Percentiles rank a stretch among this genome's conserved stretches.
Evolutionary conservation across 164 flowering plant species (phyloP).

Genomic region (Amborella trichopoda): DNA sequence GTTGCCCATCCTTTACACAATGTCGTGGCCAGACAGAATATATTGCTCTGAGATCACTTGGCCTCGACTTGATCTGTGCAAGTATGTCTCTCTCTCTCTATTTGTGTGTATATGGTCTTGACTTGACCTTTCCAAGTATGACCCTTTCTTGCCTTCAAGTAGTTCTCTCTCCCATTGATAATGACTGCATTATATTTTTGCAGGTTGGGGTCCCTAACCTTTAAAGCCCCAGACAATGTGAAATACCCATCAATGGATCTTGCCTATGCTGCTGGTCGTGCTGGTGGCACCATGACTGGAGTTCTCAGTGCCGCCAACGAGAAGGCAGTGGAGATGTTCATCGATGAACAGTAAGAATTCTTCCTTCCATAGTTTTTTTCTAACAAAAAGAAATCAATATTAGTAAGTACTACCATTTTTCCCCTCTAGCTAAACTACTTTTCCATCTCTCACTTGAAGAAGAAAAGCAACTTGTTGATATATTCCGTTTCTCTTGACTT

Average conservation of each 20-base stretch:
- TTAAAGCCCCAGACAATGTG: constrained; percentile 83
- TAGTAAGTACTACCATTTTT: no score
- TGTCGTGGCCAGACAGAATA: constrained; percentile 95
- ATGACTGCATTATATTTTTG: no score
- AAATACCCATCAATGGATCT: constrained; percentile 98
- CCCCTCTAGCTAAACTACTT: no score
- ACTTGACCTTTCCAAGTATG: no score
- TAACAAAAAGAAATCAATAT: no score
- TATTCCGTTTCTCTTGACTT: no score
- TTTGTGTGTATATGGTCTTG: no score
- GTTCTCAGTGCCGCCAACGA: constrained; percentile 99
- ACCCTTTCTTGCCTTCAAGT: no score
- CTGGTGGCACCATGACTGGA: constrained; percentile 99
- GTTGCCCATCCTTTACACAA: constrained; percentile 84
- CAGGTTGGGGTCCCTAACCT: constrained; percentile 88
- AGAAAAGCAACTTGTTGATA: no score
- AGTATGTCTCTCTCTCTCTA: constrained; percentile 36
- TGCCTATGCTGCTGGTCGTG: constrained; percentile 96
- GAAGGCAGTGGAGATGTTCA: constrained; percentile 95
- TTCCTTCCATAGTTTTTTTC: no score
- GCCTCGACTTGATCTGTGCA: constrained; percentile 99
- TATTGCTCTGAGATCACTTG: constrained; percentile 88
- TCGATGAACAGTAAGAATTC: constrained; percentile 65
- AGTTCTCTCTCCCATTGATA: no score
- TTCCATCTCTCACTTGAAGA: no score